Percentiles rank a stretch among this genome's conserved stretches.
Evolutionary conservation across 768 basidiomycete species (phyloP).

Genomic region (Sarcodon sp.): DNA sequence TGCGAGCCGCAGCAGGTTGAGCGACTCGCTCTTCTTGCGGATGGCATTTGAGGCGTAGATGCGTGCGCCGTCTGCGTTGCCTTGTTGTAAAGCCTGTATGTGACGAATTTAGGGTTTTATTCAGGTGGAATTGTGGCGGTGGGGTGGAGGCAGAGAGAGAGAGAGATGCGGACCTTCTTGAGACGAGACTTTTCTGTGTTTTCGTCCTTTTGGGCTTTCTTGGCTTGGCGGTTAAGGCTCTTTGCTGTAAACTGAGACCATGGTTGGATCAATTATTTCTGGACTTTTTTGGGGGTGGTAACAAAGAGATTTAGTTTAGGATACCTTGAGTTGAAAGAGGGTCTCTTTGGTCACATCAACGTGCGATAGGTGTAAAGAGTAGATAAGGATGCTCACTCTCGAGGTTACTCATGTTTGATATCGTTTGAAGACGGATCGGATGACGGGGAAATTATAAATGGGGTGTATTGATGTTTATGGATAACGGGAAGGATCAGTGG

Average conservation of each 20-base stretch:
- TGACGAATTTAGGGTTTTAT: neutral
- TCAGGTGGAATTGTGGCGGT: neutral
- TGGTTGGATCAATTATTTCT: neutral
- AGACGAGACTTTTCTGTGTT: conserved; percentile 73
- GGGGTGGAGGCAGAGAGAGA: neutral
- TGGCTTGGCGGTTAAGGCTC: conserved; percentile 85
- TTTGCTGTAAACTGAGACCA: conserved; percentile 87
- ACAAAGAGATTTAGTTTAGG: neutral
- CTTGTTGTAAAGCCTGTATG: conserved; percentile 82
- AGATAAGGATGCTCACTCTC: conserved; percentile 54
- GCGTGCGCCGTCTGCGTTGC: conserved; percentile 91
- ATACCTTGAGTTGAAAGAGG: conserved; percentile 95
- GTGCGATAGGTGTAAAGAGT: conserved; percentile 3
- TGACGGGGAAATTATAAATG: neutral
- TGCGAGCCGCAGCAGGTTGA: conserved; percentile 83
- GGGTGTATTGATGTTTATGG: neutral
- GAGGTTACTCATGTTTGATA: conserved; percentile 54
- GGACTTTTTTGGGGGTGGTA: neutral
- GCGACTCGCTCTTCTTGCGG: conserved; percentile 89
- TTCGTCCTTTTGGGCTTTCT: conserved; percentile 97
- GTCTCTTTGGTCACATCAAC: conserved; percentile 53
- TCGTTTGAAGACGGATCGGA: too few species aligned
- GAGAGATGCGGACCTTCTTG: conserved; percentile 61
- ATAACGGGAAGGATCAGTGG: neutral
- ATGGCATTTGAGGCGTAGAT: conserved; percentile 99